Evolutionary conservation across 352 stramenopile species (phyloP), one percentile per base, ranked within the genome.

Genomic region (Phytophthora capsici): DNA sequence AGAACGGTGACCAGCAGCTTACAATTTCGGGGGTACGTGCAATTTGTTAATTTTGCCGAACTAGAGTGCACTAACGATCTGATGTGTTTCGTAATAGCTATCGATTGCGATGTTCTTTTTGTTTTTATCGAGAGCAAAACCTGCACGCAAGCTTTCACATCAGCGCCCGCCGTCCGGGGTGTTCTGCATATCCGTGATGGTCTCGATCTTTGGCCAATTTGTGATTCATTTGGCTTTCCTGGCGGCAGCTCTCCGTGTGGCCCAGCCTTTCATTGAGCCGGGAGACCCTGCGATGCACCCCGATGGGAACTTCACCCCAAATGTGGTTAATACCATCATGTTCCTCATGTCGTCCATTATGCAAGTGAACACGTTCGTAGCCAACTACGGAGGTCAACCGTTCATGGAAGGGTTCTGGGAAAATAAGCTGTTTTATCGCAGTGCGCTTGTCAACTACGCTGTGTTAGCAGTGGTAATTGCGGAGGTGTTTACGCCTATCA

Each of bases 381-480:
- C 98, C 6, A 99, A 99, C 77, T 99, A 99, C 83, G 88, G 94
- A 67, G 98, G 98, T 12, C 86, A 95, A 53, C 98, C 98, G n/a
- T 99, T 99, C 77, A 98, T 99, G 93, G 95, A 99, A 80, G 94
- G 88, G 55, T 93, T 99, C 59, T 90, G 75, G 28, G 91, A 99
- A 47, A 99, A 99, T 77, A 93, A 93, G 26, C 65, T 94, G 12
- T 61, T 99, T 20, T 86, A 98, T 44, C 92, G 92, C 75, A 94
- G 84, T 57, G 84, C 92, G 12, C 82, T 89, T 1, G 68, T 95
- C 34, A 91, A 80, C 28, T 86, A 94, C 40, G 88, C 89, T 30
- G 78, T 87, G 14, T 71, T 95, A 16, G 91, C 90, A 90, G 85
- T 91, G 88, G 84, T 93, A 58, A 99, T 75, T 77, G 96, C 78